Evolutionary conservation across 106 monocot genomes (phyloP), one percentile per base, ranked within the genome.

Genomic region (Posidonia australis): DNA sequence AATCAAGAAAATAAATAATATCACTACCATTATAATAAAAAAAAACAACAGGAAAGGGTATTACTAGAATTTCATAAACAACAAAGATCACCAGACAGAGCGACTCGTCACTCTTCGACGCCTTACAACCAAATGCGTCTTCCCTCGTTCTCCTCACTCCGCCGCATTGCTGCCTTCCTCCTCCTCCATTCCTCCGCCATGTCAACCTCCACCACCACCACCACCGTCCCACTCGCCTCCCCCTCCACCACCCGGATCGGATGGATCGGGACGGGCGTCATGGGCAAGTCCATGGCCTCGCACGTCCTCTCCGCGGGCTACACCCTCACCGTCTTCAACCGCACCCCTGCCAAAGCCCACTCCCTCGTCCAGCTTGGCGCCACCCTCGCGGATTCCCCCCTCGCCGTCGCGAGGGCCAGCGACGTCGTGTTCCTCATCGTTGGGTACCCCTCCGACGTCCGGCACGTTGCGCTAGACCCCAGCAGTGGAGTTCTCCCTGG

Each of bases 401-500:
- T 62, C 49, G 70, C 68, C 73, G 78, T 84, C 60, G 94, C 86
- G 30, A 52, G 63, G 17, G 31, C 66, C 59, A 75, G 75, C 57
- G 86, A 96, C 60, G 90, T 90, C 64, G 76, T 90, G 58, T 96
- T 90, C 60, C 77, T 89, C 54, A 90, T 90, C 70, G 80, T 90
- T 63, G 90, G 89, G 0, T 82, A 80, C 65, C 90, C 84, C 68
- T 76, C 90, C 49, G 86, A 90, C 71, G 86, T 90, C 66, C 90
- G 89, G 59, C 72, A 57, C 19, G 86, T 71, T 58, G 60, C 47
- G 29, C 76, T 96, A 81, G 94, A 66, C 52, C 52, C 83, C 27
- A 43, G 46, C 27, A 14, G 72, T 9, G 90, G 86, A 16, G 78
- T 75, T 58, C 73, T 96, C 27, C 24, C 70, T 5, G 77, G 78